Evolutionary conservation across 768 basidiomycete species (phyloP), one percentile per base, ranked within the genome.

Genomic region (Auricularia sp.): DNA sequence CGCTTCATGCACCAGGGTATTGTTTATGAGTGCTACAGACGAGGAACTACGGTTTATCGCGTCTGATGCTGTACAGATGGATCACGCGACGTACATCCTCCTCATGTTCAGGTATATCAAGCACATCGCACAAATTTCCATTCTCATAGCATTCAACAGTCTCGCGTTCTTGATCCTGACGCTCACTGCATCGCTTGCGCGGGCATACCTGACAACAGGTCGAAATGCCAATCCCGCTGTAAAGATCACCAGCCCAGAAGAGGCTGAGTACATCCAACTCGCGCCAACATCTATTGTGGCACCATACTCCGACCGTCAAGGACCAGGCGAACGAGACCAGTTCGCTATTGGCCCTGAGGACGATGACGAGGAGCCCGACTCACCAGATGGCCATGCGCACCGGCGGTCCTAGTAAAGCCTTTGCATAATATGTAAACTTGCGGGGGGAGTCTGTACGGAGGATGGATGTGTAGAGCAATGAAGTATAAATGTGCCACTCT

Each of bases 1-100:
- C 6, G 21, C 42, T 6, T 47, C 42, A 6, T 14, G 64, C n/a
- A 37, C 1, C 65, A 89, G 91, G 5, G 74, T 94, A 2, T 75
- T 93, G 18, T 97, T 98, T 79, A 92, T 96, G 85, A 90, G 89
- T 14, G 95, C 88, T 0, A 97, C 95, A 0, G 93, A 98, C 72
- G 94, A 98, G 76, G 92, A 96, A 73, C 77, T 96, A 35, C 70
- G 81, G 33, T 89, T 81, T 66, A 83, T 88, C 3, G 14, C 56
- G 10, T 59, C 56, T 59, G 80, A 91, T 67, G 83, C 83, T 13
- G 78, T 77, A 21, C 88, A 83, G 54, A 92, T 96, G 85, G 94
- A 96, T 73, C 92, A 94, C 70, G 93, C 94, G 65, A 94, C 94
- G 0, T 96, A 95, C 70, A 80, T 89, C 44, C 80, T 94, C 18